A percentile compares a stretch with the other conserved stretches of the same genome.
phyloP scores from a whole-genome alignment of 2,329 filamentous ascomycete species.

The Calonectria pteridis region DNA sequence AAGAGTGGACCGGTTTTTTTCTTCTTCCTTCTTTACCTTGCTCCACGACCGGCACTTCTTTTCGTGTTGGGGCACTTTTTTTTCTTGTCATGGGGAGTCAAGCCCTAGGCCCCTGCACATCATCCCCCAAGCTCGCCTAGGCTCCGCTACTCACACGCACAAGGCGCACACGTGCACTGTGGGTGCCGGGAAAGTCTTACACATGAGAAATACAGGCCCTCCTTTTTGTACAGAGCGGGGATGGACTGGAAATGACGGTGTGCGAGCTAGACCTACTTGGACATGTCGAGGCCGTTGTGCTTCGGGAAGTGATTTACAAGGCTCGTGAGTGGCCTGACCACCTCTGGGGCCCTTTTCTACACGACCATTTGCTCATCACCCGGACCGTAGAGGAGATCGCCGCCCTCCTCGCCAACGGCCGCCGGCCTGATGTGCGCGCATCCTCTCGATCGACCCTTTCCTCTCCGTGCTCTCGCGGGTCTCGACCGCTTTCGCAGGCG shows the following conservation, averaged over 20 bases:
- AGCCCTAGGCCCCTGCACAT: slow-evolving; percentile 37
- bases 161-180: not conserved
- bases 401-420: not conserved
- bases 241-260: slow-evolving; percentile 43
- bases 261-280: slow-evolving; percentile 27
- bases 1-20: slow-evolving; percentile 19
- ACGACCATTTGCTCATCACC: not conserved
- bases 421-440: not conserved
- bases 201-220: slow-evolving; percentile 5
- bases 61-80: slow-evolving; percentile 24
- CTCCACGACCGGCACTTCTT: slow-evolving; percentile 36
- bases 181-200: slow-evolving; percentile 1
- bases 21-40: slow-evolving; percentile 20
- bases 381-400: slow-evolving; percentile 2
- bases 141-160: not conserved
- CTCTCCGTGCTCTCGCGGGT: slow-evolving; percentile 13
- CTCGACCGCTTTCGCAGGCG: slow-evolving; percentile 8
- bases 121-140: slow-evolving; percentile 19
- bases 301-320: slow-evolving; percentile 24
- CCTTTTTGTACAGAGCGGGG: not conserved
- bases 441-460: not conserved
- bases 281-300: slow-evolving; percentile 10
- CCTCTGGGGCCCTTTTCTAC: not conserved
- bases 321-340: slow-evolving; percentile 18
- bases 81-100: slow-evolving; percentile 12